phyloP scores from a whole-genome alignment of 1,284 basidiomycete species.

The Puccinia coronata region DNA sequence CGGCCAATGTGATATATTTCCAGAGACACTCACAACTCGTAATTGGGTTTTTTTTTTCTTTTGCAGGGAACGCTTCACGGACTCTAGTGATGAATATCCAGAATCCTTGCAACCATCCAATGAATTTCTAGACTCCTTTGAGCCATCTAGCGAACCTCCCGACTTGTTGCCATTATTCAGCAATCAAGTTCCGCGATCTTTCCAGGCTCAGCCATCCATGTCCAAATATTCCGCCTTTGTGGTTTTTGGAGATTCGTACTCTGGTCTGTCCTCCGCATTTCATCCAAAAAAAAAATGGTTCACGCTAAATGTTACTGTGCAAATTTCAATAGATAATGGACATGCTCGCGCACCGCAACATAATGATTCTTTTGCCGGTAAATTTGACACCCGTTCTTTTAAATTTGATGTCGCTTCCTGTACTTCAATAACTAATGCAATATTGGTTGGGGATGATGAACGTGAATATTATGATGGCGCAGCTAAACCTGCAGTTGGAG shows the following conservation, averaged over 20 bases:
- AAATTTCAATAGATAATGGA: constrained; percentile 28
- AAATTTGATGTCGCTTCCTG: background rate
- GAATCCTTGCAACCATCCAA: background rate
- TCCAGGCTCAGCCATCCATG: background rate
- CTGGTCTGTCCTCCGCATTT: constrained; percentile 16
- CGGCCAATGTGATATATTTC: background rate
- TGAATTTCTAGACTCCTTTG: background rate
- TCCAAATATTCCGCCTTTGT: constrained; percentile 36
- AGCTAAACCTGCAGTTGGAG: constrained; percentile 33
- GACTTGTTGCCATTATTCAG: background rate
- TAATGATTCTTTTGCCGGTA: constrained; percentile 38
- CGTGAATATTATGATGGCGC: background rate
- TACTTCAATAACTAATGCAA: background rate
- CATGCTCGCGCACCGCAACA: constrained; percentile 34
- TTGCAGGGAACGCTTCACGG: background rate
- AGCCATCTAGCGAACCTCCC: background rate
- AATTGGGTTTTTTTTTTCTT: no score
- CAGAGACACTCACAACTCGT: background rate
- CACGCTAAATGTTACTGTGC: background rate
- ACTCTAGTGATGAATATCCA: background rate
- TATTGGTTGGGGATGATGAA: background rate
- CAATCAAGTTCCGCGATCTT: background rate
- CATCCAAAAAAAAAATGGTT: background rate
- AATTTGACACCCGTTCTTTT: background rate
- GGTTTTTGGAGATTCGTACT: constrained; percentile 48